Evolutionary conservation across 2,329 filamentous ascomycete genomes (phyloP).

Genomic region (Talaromyces sp.): DNA sequence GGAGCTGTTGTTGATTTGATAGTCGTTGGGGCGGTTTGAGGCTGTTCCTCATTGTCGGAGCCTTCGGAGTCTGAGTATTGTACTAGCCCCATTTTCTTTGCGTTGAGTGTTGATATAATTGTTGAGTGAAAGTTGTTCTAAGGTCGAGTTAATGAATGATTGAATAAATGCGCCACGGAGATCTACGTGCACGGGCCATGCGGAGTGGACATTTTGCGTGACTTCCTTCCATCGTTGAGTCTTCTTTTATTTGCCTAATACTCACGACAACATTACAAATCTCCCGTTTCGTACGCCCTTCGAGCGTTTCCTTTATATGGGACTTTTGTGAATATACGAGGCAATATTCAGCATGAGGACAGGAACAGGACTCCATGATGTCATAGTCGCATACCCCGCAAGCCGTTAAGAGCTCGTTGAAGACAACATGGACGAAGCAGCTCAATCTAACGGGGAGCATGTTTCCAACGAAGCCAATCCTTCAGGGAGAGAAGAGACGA

Average conservation of each 20-base stretch:
- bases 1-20: constrained; percentile 23
- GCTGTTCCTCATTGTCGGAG: constrained; percentile 60
- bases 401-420: not conserved
- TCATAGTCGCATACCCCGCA: constrained; percentile 10
- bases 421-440: constrained; percentile 9
- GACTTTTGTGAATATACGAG: not conserved
- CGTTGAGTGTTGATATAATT: not conserved
- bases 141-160: not conserved
- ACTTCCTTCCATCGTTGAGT: not conserved
- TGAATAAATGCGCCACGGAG: not conserved
- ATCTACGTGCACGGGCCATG: constrained; percentile 18
- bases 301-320: not conserved
- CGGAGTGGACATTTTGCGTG: constrained; percentile 11
- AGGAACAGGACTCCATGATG: constrained; percentile 13
- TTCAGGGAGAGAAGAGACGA: not conserved
- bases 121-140: not conserved
- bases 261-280: not conserved
- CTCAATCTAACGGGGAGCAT: not conserved
- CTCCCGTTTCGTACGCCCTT: not conserved
- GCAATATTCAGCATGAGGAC: not conserved
- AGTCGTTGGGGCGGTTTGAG: constrained; percentile 28
- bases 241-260: not conserved
- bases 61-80: constrained; percentile 77
- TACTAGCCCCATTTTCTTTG: constrained; percentile 67
- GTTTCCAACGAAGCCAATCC: not conserved